Evolutionary conservation across 2,329 filamentous ascomycete species (phyloP), one percentile per base, ranked within the genome.

Genomic region (Septoria linicola): DNA sequence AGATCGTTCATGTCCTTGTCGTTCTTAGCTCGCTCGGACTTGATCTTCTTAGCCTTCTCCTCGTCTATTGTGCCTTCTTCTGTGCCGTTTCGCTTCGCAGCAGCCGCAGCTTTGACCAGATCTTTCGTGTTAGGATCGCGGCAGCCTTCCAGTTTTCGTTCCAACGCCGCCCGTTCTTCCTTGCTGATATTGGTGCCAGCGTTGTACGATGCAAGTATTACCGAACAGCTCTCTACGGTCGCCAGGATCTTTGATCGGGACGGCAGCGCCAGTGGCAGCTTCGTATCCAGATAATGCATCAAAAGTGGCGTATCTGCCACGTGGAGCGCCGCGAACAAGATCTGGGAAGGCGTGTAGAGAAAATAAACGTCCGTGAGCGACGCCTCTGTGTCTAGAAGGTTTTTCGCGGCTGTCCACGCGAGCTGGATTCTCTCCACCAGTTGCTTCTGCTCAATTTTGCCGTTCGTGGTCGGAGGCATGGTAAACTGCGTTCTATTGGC

Each of bases 341-440:
- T 95, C 69, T 99, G 93, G 19, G 88, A 87, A 0, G 93, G 93
- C 0, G 92, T 92, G 72, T 88, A 97, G 70, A 96, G 86, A 72
- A 97, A 96, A 73, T 97, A 97, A n/a, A 83, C 90, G 64, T 99
- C 93, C 20, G 92, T 96, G 55, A 96, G 79, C 43, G 95, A 75
- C 0, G 90, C 88, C 51, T 88, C 87, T 48, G 84, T 86, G 34
- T 74, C 72, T 48, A 95, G 80, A 40, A 89, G 78, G 16, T 84
- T 81, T 35, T 87, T 80, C 0, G 91, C 87, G 45, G 79, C 80
- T n/a, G 76, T 76, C 66, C 95, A 90, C 0, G 89, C 89, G 8
- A 76, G 76, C 21, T 73, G 73, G 43, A 83, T 75, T 16, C 81
- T 74, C 50, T 76, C 66, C 17, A 67, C 59, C 6, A 73, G 56